A percentile compares a stretch with the other conserved stretches of the same genome.
Evolutionary conservation across 2,329 filamentous ascomycete species (phyloP).

Genomic region (Penicillium griseofulvum): DNA sequence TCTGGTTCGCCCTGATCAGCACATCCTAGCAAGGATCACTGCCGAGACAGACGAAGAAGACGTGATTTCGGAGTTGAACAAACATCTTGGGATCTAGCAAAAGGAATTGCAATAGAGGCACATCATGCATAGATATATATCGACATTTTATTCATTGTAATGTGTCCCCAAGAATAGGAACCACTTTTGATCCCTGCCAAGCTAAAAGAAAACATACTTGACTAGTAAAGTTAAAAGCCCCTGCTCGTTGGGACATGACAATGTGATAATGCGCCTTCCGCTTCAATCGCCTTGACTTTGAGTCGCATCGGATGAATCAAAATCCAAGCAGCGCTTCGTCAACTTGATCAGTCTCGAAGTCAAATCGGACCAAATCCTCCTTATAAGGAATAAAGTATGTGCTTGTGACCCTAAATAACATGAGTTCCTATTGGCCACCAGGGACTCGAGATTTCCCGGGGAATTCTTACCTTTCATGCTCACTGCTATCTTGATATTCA

Average conservation of each 20-base stretch:
- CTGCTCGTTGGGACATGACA: neutral
- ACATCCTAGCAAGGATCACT: slow-evolving; percentile 26
- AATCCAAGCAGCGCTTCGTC: slow-evolving; percentile 34
- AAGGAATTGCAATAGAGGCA: neutral
- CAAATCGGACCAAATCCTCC: slow-evolving; percentile 54
- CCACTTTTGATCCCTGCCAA: neutral
- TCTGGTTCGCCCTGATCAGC: slow-evolving; percentile 42
- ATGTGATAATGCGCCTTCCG: neutral
- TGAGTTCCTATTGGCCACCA: neutral
- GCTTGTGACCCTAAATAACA: slow-evolving; percentile 47
- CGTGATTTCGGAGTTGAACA: neutral
- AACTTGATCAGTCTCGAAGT: slow-evolving; percentile 47
- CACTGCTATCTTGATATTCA: slow-evolving; percentile 53
- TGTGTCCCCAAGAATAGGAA: neutral
- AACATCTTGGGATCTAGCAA: neutral
- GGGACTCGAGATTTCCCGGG: neutral
- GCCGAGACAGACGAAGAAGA: neutral
- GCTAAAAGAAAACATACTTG: neutral
- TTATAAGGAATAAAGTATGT: slow-evolving; percentile 54
- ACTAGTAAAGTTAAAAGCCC: neutral
- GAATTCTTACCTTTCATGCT: slow-evolving; percentile 49
- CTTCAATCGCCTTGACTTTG: neutral
- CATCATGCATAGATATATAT: neutral
- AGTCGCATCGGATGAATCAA: neutral
- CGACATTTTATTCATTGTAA: neutral